These are phyloP conservation scores for Paspalum vaginatum DNA, from an alignment of 176 grass and related monocot genomes.

Conservation along the genomic window DNA sequence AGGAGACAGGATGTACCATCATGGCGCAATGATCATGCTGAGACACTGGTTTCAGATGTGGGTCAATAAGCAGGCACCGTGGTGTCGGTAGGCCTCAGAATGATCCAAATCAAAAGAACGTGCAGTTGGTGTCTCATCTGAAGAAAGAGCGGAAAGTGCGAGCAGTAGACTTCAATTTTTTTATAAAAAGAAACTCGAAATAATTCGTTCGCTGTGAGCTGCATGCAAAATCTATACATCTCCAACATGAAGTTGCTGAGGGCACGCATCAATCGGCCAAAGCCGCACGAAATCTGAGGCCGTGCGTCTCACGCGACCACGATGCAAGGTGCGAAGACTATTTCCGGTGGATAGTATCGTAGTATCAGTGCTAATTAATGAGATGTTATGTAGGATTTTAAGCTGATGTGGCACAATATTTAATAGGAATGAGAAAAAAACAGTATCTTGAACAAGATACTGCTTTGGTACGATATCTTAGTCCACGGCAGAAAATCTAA, in stretches of 20 bases:
- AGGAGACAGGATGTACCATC: not conserved
- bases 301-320: too few relatives aligned
- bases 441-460: too few relatives aligned
- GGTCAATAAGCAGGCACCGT: not conserved
- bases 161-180: not conserved
- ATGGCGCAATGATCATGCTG: not conserved
- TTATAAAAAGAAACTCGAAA: not conserved
- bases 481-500: too few relatives aligned
- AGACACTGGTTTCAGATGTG: not conserved
- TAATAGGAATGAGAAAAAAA: too few relatives aligned
- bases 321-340: too few relatives aligned
- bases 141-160: not conserved
- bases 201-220: not conserved
- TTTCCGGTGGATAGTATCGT: too few relatives aligned
- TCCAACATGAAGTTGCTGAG: not conserved
- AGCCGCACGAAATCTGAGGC: too few relatives aligned
- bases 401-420: too few relatives aligned
- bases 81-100: not conserved
- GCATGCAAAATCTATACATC: not conserved
- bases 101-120: slow-evolving; percentile 36
- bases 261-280: too few relatives aligned
- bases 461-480: too few relatives aligned
- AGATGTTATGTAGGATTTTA: too few relatives aligned
- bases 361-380: too few relatives aligned
- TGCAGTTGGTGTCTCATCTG: not conserved